A percentile compares a stretch with the other conserved stretches of the same genome.
These are phyloP conservation scores for Russula olivacea DNA, from an alignment of 768 basidiomycete species.

Conservation along the genomic window DNA sequence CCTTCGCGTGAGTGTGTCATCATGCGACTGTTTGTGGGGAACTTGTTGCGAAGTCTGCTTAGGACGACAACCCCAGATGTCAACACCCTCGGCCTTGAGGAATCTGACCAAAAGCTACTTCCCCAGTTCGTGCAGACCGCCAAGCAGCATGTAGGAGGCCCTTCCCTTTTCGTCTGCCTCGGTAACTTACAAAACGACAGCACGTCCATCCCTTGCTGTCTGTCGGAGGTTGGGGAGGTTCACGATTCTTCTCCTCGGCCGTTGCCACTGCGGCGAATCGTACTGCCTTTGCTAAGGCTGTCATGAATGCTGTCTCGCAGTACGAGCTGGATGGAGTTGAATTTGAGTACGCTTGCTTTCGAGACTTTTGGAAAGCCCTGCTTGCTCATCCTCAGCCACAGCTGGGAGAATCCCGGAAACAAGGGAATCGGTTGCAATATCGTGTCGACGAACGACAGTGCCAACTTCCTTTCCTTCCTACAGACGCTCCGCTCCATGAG, in stretches of 20 bases:
- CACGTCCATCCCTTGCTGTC: constrained; percentile 50
- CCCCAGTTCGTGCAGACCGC: constrained; percentile 51
- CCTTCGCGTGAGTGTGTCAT: constrained; percentile 48
- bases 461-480: constrained; percentile 75
- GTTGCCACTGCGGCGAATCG: constrained; percentile 53
- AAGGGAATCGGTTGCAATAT: constrained; percentile 68
- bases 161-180: background rate
- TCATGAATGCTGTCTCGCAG: constrained; percentile 41
- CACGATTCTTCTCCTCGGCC: constrained; percentile 53
- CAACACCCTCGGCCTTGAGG: constrained; percentile 31
- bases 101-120: constrained; percentile 45
- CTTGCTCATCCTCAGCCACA: constrained; percentile 30
- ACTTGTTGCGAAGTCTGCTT: background rate
- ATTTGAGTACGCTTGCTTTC: background rate
- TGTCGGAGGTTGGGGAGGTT: constrained; percentile 69
- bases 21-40: background rate
- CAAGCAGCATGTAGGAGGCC: constrained; percentile 33
- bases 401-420: constrained; percentile 81
- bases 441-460: constrained; percentile 50
- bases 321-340: constrained; percentile 31
- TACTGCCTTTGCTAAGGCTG: constrained; percentile 57
- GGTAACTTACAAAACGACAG: constrained; percentile 33
- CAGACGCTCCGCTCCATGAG: constrained; percentile 55
- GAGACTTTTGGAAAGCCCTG: background rate
- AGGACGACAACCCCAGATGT: constrained; percentile 36